phyloP scores from a whole-genome alignment of 2,329 filamentous ascomycete genomes.

The Aspergillus ustus region DNA sequence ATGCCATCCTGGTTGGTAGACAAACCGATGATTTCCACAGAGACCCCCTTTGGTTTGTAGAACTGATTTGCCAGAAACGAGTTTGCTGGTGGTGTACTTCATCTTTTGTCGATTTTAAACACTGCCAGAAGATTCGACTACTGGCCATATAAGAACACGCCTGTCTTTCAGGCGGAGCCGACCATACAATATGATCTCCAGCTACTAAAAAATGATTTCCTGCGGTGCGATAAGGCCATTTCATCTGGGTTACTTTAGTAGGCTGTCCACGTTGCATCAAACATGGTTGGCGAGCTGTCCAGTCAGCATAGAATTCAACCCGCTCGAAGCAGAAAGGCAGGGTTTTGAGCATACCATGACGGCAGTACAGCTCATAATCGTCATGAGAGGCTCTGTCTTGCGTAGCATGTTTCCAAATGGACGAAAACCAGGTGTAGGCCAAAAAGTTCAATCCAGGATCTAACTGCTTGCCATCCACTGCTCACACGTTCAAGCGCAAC shows the following conservation, averaged over 20 bases:
- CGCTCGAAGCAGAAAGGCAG: background rate
- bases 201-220: background rate
- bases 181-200: background rate
- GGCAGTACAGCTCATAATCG: background rate
- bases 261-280: background rate
- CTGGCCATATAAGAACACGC: no score
- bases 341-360: background rate
- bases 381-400: background rate
- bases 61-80: background rate
- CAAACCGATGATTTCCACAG: background rate
- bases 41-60: background rate
- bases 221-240: background rate
- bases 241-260: background rate
- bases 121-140: background rate
- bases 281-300: background rate
- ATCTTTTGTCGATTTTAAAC: background rate
- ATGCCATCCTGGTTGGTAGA: background rate
- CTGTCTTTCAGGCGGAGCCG: background rate
- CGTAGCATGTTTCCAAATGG: background rate
- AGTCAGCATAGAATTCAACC: background rate
- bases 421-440: slow-evolving; percentile 1
- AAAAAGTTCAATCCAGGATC: background rate
- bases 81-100: background rate
- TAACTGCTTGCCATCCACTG: background rate
- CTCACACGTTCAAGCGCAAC: background rate